Base-by-base conservation (phyloP, 2,329 filamentous ascomycete species). In the Monosporascus sp. region DNA sequence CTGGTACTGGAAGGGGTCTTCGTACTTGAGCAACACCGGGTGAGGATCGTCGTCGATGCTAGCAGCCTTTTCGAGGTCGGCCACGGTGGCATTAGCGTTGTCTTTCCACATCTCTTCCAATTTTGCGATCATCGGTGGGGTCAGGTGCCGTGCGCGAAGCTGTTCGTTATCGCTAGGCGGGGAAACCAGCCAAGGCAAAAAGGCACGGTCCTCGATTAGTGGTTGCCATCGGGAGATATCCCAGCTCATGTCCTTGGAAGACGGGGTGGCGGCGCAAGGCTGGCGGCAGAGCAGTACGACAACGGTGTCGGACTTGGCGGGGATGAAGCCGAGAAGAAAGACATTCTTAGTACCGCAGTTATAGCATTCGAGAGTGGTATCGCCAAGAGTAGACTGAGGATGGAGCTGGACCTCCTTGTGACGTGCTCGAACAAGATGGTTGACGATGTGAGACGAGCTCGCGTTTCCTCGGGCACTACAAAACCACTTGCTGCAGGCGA, bases 321-420 rank as follows among this genome's bases (percentile, higher is more conserved):
- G 95, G 63, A 99, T 99, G 70, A 99, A 99, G 7, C 94, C 94
- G 27, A 99, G 86, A 37, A 97, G 80, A 64, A 99, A 99, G 48
- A 97, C 93, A 70, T 99, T 99, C 76, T 97, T 97, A n/a, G 91
- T 97, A 47, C 93, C 94, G 72, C 94, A 99, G 74, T 97, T 97
- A 77, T 99, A 99, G 76, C 94, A 99, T 76, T 99, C 94, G 58
- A 99, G 82, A 38, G 95, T 90, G 1, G 94, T 99, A 69, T 99
- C 95, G 59, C 94, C 94, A 11, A 99, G 85, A 7, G 91, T 87
- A 19, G 94, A 97, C 62, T 87, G 86, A 7, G 94, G 93, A 70
- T 99, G 94, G 52, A 99, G 84, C 72, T 97, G 93, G 51, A 99
- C 94, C 76, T 99, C 95, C 79, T 97, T 99, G 78, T 99, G 94